Evolutionary conservation across 805 yeast genomes (phyloP).

Genomic region (Ogataea henricii): DNA sequence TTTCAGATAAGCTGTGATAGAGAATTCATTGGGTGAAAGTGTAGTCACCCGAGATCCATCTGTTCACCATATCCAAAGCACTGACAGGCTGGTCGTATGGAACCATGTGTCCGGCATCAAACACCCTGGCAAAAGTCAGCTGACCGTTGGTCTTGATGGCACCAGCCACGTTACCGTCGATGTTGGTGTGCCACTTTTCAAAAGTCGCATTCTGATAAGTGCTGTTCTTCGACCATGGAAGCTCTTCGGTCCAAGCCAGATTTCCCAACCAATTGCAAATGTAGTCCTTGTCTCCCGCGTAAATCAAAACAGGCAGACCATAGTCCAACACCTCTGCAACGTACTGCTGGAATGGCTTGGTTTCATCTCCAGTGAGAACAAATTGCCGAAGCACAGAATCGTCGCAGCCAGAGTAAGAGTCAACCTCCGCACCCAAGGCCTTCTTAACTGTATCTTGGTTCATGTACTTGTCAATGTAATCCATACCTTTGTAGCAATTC

Average conservation of each 20-base stretch:
- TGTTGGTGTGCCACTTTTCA: constrained; percentile 30
- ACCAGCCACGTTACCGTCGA: constrained; percentile 37
- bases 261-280: constrained; percentile 98
- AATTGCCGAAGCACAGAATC: constrained; percentile 78
- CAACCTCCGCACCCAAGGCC: constrained; percentile 91
- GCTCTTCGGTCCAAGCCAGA: constrained; percentile 76
- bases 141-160: constrained; percentile 50
- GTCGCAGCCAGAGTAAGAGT: constrained; percentile 72
- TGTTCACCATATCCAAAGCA: constrained; percentile 78
- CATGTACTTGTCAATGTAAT: constrained; percentile 75
- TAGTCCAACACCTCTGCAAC: constrained; percentile 71
- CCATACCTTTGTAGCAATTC: constrained; percentile 79
- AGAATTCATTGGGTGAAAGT: constrained; percentile 14
- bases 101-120: constrained; percentile 95
- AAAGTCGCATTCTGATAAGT: constrained; percentile 23
- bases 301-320: constrained; percentile 79
- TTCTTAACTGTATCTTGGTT: constrained; percentile 74
- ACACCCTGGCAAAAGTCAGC: constrained; percentile 81
- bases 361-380: constrained; percentile 86
- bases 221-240: constrained; percentile 45
- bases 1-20: too few species aligned
- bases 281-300: constrained; percentile 95
- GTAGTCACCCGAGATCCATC: constrained; percentile 78
- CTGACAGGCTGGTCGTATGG: constrained; percentile 85
- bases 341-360: constrained; percentile 81